phyloP scores from a whole-genome alignment of 2,329 filamentous ascomycete genomes.

The Ceratocystiopsis sp. region DNA sequence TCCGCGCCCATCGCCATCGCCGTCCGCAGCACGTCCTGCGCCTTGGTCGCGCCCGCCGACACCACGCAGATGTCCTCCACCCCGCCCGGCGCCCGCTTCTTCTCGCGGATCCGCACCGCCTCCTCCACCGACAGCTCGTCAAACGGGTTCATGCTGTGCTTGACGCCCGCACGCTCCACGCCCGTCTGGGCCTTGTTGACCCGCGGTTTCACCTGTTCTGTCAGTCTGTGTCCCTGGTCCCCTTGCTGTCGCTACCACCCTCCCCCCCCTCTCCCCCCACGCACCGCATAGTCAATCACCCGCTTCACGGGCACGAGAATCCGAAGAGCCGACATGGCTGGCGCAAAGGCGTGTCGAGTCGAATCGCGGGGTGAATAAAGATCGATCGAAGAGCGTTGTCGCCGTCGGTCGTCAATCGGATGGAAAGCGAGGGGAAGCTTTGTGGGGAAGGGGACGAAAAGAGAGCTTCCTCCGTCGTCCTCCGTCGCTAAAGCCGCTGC shows the following conservation, averaged over 20 bases:
- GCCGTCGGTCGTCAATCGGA: neutral
- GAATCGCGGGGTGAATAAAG: no score
- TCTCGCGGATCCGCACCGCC: conserved; percentile 84
- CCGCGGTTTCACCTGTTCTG: conserved; percentile 44
- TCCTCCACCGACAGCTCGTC: conserved; percentile 97
- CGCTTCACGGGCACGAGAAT: conserved; percentile 70
- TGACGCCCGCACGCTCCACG: conserved; percentile 82
- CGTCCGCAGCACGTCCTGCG: conserved; percentile 75
- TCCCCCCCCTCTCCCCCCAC: conserved; percentile 14
- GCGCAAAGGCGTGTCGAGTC: conserved; percentile 3
- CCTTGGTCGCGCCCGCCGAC: conserved; percentile 74
- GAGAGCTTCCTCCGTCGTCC: neutral
- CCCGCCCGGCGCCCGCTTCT: conserved; percentile 51
- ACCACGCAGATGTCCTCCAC: conserved; percentile 88
- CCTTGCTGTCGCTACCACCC: neutral
- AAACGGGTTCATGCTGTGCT: conserved; percentile 98
- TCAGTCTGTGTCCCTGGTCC: neutral
- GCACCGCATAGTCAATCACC: conserved; percentile 75
- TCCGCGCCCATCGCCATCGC: conserved; percentile 99
- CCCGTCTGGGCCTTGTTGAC: conserved; percentile 62
- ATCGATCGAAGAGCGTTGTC: no score
- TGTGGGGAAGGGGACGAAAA: no score
- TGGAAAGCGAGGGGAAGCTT: neutral
- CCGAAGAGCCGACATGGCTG: conserved; percentile 46
- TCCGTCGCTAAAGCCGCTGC: neutral